These are phyloP conservation scores for Penicillium frequentans DNA, from an alignment of 2,329 filamentous ascomycete species.

Conservation along the genomic window DNA sequence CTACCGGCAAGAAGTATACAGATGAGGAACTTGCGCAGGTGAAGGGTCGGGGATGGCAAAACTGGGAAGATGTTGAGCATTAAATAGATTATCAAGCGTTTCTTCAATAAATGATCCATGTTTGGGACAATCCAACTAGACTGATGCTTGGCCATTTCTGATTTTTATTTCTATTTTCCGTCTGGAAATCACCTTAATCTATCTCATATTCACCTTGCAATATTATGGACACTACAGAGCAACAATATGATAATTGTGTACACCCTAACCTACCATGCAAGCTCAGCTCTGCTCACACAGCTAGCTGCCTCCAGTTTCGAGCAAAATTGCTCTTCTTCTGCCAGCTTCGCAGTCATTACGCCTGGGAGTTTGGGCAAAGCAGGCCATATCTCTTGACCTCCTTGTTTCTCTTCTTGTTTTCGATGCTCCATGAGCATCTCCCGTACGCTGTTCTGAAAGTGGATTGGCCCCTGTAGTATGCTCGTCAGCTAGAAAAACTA, in stretches of 20 bases:
- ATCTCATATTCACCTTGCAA: background rate
- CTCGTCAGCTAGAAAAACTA: background rate
- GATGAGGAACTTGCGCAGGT: conserved; percentile 82
- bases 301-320: conserved; percentile 16
- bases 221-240: background rate
- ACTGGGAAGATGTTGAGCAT: conserved; percentile 46
- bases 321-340: conserved; percentile 19
- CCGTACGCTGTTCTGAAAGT: conserved; percentile 54
- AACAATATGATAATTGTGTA: background rate
- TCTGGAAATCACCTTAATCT: no score
- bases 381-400: conserved; percentile 53
- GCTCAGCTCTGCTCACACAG: conserved; percentile 10
- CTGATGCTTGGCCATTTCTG: background rate
- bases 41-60: conserved; percentile 89
- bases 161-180: background rate
- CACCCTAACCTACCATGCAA: conserved; percentile 12
- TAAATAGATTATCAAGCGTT: background rate
- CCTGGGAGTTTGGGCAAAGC: conserved; percentile 25
- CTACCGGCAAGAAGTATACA: conserved; percentile 84
- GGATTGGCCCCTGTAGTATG: conserved; percentile 40
- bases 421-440: conserved; percentile 50
- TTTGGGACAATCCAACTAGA: background rate
- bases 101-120: background rate
- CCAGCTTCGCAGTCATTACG: conserved; percentile 1
- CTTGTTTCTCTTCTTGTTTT: conserved; percentile 44